Conservation (phyloP, 768 basidiomycete species). For the Cystofilobasidium ferigula region DNA sequence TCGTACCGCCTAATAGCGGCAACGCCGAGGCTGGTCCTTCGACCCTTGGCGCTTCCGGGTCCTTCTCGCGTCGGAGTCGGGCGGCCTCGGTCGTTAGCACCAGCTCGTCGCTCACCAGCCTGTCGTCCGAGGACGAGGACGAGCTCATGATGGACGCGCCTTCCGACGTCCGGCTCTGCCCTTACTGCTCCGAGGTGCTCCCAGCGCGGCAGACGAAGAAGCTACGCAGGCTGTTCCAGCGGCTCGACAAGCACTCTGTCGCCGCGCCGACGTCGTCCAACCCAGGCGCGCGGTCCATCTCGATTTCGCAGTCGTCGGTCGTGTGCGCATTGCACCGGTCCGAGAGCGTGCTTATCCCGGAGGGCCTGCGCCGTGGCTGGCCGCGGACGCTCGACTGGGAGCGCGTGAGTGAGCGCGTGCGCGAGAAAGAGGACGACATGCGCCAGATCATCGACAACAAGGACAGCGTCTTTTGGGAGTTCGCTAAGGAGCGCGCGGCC, state of each 20-base stretch:
- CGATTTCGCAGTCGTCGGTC: slow-evolving; percentile 15
- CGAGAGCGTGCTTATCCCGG: slow-evolving; percentile 9
- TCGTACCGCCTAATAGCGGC: not conserved
- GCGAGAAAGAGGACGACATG: not conserved
- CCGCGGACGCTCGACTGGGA: slow-evolving; percentile 11
- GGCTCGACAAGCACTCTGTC: not conserved
- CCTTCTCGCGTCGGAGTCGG: not conserved
- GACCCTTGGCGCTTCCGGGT: not conserved
- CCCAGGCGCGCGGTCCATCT: slow-evolving; percentile 12
- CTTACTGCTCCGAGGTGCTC: slow-evolving; percentile 22
- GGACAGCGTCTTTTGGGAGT: slow-evolving; percentile 13
- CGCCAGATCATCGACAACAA: not conserved
- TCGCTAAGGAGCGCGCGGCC: slow-evolving; percentile 13
- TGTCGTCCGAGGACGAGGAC: not conserved
- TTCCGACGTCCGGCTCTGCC: slow-evolving; percentile 1
- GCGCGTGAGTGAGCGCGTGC: not conserved
- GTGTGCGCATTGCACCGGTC: slow-evolving; percentile 19
- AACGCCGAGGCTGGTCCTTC: not conserved
- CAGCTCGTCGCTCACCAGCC: not conserved
- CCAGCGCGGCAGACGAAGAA: slow-evolving; percentile 5
- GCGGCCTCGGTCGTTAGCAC: not conserved
- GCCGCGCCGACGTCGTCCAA: slow-evolving; percentile 16
- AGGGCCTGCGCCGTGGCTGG: slow-evolving; percentile 1
- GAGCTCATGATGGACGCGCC: not conserved
- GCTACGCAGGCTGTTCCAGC: not conserved